These are phyloP conservation scores for Cnidoscolus chayamansa DNA, from an alignment of 441 rosid species.

Conservation along the genomic window DNA sequence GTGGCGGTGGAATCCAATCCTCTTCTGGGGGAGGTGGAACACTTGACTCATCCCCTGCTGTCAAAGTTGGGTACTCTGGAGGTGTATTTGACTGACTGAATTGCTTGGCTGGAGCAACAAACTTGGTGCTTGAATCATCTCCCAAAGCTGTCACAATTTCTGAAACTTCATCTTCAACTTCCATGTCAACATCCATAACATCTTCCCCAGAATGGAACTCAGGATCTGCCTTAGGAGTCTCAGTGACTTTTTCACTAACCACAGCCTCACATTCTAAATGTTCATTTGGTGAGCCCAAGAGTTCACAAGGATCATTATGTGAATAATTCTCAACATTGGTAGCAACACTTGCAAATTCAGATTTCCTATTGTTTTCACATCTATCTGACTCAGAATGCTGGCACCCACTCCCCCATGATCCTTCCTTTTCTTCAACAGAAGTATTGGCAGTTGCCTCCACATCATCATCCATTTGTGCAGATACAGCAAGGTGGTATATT, in stretches of 20 bases:
- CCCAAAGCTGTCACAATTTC: slow-evolving; percentile 17
- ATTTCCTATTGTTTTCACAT: slow-evolving; percentile 23
- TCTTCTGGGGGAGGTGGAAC: slow-evolving; percentile 71
- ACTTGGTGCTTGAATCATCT: slow-evolving; percentile 30
- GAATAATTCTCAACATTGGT: slow-evolving; percentile 23
- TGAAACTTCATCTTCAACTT: slow-evolving; percentile 67
- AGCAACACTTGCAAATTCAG: slow-evolving; percentile 33
- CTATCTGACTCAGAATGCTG: slow-evolving; percentile 36
- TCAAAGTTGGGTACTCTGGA: slow-evolving; percentile 29
- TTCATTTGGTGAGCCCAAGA: slow-evolving; percentile 26
- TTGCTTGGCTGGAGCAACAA: slow-evolving; percentile 31
- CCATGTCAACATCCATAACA: slow-evolving; percentile 97
- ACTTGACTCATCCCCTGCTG: slow-evolving; percentile 31
- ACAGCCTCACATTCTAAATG: slow-evolving; percentile 27
- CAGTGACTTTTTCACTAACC: slow-evolving; percentile 34
- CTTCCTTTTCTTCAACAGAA: slow-evolving; percentile 34
- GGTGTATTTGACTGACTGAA: slow-evolving; percentile 32
- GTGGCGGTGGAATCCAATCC: slow-evolving; percentile 94
- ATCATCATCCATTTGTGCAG: slow-evolving; percentile 58
- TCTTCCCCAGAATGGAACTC: slow-evolving; percentile 50
- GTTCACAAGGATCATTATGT: slow-evolving; percentile 20
- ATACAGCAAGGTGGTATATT: slow-evolving; percentile 62
- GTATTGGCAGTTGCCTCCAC: slow-evolving; percentile 31
- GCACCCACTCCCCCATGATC: slow-evolving; percentile 26
- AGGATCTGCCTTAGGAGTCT: slow-evolving; percentile 16